Evolutionary conservation across 2,329 filamentous ascomycete species (phyloP).

Genomic region (Alternaria sp.): DNA sequence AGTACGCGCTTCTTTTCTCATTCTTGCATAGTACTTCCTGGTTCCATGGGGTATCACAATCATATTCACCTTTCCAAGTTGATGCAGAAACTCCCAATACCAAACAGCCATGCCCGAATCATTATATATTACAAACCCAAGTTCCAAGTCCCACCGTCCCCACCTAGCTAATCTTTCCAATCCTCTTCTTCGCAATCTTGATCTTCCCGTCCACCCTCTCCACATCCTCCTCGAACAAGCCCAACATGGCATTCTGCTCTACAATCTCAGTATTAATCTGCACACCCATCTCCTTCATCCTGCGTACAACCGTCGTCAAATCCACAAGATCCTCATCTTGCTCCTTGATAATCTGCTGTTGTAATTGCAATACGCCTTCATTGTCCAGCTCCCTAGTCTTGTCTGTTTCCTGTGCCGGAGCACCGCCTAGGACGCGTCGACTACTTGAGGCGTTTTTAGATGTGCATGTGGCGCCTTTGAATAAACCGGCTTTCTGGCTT

Average conservation of each 20-base stretch:
- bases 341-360: constrained; percentile 75
- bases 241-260: constrained; percentile 75
- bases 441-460: constrained; percentile 42
- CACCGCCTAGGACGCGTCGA: constrained; percentile 77
- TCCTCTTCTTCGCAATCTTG: constrained; percentile 75
- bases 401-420: constrained; percentile 76
- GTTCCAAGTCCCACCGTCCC: neutral
- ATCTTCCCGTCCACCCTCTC: constrained; percentile 74
- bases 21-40: neutral
- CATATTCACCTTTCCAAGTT: neutral
- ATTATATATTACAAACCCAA: neutral
- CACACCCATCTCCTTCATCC: constrained; percentile 80
- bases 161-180: constrained; percentile 65
- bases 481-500: constrained; percentile 50
- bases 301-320: constrained; percentile 72
- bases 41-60: neutral
- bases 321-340: constrained; percentile 78
- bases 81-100: neutral
- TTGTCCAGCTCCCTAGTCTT: constrained; percentile 81
- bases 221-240: constrained; percentile 70
- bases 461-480: constrained; percentile 35
- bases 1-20: neutral
- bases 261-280: constrained; percentile 78
- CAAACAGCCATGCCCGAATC: neutral
- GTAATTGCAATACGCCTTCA: constrained; percentile 74